phyloP scores from a whole-genome alignment of 208 protist species.

The Vickermania ingenoplastis region DNA sequence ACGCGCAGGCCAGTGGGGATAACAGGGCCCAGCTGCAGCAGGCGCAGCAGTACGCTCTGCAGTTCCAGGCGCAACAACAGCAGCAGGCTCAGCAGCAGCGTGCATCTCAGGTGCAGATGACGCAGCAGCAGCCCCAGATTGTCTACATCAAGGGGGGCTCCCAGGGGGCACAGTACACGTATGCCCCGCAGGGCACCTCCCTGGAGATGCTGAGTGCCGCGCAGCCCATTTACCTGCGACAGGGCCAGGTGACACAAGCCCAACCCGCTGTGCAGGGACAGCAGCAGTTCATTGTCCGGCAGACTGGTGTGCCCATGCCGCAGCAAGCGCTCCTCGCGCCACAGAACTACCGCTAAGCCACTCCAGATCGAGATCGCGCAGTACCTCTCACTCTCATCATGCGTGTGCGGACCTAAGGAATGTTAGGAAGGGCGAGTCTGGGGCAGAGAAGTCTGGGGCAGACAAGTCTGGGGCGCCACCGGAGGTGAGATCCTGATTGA shows the following conservation, averaged over 20 bases:
- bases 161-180: slow-evolving; percentile 2
- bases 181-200: not conserved
- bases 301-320: not conserved
- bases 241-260: not conserved
- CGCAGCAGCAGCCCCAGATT: slow-evolving; percentile 2
- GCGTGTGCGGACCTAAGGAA: too few relatives aligned
- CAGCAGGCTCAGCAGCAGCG: slow-evolving; percentile 14
- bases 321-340: too few relatives aligned
- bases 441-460: too few relatives aligned
- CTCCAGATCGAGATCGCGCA: too few relatives aligned
- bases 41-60: slow-evolving; percentile 2
- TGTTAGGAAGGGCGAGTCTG: too few relatives aligned
- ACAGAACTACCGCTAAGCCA: not conserved
- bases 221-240: not conserved
- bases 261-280: too few relatives aligned
- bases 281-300: not conserved
- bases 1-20: not conserved
- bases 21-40: not conserved
- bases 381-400: too few relatives aligned
- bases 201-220: not conserved
- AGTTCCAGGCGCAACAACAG: slow-evolving; percentile 7
- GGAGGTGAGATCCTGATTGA: too few relatives aligned
- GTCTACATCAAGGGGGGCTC: slow-evolving; percentile 6
- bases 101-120: too few relatives aligned
- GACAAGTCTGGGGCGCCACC: too few relatives aligned